Base-by-base conservation (phyloP, 2,329 filamentous ascomycete species). In the Coniochaeta hoffmannii region DNA sequence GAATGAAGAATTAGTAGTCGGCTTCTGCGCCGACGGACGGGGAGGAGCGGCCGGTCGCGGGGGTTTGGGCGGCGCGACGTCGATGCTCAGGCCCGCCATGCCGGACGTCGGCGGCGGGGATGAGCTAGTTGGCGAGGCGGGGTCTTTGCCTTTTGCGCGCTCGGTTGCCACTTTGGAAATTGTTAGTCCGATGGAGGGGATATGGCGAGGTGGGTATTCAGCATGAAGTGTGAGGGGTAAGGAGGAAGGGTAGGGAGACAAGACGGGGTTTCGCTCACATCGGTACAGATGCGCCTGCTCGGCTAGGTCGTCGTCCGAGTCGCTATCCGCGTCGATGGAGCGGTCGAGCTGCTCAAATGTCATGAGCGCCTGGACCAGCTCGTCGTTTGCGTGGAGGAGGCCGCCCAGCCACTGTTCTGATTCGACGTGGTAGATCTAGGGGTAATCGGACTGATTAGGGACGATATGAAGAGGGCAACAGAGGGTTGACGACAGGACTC, bases 261-360 rank as follows among this genome's bases (percentile, higher is more conserved):
- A 22, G 62, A 62, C 22, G 58, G 55, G 64, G 53, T 6, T 59
- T 24, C 14, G 41, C 72, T 64, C 74, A 84, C 82, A 83, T 61
- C 80, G 75, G 62, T 86, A 87, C 22, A 82, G 73, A 63, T 85
- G 81, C 34, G 85, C 83, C 68, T 87, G 83, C 64, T 87, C 83
- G 46, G 86, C 83, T 38, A 83, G 68, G 63, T 83, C 87, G 58
- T 87, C 84, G 56, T 88, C 85, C 1, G 83, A 87, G 68, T 88
- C 85, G 61, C 83, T 87, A 66, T 88, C 85, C 6, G 85, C 84
- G 61, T 90, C 88, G 60, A 93, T 88, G 50, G 89, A 91, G 58
- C 87, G 85, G 67, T 99, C 93, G 60, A 97, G 82, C 63, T 97
- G 89, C 71, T 97, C 93, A 66, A 91, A 99, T 0, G 91, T 89